phyloP scores from a whole-genome alignment of 2,329 filamentous ascomycete genomes.

The Xylariaceae sp. region DNA sequence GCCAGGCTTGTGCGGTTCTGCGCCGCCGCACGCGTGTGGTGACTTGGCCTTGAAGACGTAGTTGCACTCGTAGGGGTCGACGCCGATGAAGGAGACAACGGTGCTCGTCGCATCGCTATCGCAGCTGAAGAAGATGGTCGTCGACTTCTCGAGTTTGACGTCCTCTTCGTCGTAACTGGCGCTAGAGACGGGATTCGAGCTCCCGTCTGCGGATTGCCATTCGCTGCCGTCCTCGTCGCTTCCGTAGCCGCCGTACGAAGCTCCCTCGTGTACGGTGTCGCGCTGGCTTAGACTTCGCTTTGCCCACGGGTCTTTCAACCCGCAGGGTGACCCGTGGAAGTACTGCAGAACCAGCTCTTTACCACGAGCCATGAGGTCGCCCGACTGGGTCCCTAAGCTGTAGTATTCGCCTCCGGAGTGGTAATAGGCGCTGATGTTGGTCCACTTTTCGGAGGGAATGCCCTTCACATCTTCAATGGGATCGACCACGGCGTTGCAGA shows the following conservation, averaged over 20 bases:
- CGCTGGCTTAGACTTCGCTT: slow-evolving; percentile 27
- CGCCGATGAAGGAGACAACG: slow-evolving; percentile 77
- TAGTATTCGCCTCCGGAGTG: slow-evolving; percentile 62
- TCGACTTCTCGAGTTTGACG: slow-evolving; percentile 62
- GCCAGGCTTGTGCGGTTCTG: slow-evolving; percentile 69
- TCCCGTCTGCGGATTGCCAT: not conserved
- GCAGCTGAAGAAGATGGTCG: slow-evolving; percentile 90
- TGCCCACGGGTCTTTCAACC: slow-evolving; percentile 38
- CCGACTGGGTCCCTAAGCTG: slow-evolving; percentile 69
- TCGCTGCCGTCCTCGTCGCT: slow-evolving; percentile 29
- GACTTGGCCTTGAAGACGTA: slow-evolving; percentile 96
- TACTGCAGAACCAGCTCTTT: slow-evolving; percentile 77
- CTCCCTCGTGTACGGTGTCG: slow-evolving; percentile 36
- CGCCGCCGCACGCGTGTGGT: slow-evolving; percentile 70
- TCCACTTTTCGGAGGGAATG: slow-evolving; percentile 60
- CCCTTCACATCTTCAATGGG: slow-evolving; percentile 61
- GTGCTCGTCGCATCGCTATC: slow-evolving; percentile 76
- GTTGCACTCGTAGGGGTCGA: slow-evolving; percentile 82
- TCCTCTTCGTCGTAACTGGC: slow-evolving; percentile 21
- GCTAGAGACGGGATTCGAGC: not conserved
- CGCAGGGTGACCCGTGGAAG: slow-evolving; percentile 73
- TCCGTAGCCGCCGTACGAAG: slow-evolving; percentile 31
- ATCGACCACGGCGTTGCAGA: slow-evolving; percentile 74
- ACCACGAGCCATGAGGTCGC: slow-evolving; percentile 57
- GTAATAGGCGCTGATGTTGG: slow-evolving; percentile 79